Percentiles rank a stretch among this genome's conserved stretches.
Conservation (phyloP, 2,329 filamentous ascomycete species). For the Fusarium albidum region DNA sequence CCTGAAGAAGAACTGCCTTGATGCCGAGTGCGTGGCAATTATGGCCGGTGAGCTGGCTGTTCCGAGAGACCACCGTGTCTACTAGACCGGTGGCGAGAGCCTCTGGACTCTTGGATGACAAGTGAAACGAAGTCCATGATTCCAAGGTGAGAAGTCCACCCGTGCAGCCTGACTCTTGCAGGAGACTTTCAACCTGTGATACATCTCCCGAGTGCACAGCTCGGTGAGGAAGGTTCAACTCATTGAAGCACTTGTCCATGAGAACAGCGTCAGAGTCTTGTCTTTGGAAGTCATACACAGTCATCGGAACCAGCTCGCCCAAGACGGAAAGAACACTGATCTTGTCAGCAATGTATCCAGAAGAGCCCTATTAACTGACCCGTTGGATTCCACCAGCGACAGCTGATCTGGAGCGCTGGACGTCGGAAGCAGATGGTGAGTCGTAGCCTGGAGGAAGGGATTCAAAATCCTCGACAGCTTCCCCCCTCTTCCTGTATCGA, state of each 20-base stretch:
- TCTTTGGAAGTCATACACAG: slow-evolving; percentile 11
- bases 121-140: neutral
- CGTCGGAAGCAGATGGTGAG: slow-evolving; percentile 15
- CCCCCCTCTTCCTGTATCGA: slow-evolving; percentile 15
- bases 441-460: slow-evolving; percentile 20
- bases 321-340: slow-evolving; percentile 16
- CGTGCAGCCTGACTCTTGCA: neutral
- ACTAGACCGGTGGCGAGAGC: neutral
- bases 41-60: slow-evolving; percentile 6
- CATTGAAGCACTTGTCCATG: slow-evolving; percentile 27
- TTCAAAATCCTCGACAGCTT: slow-evolving; percentile 24
- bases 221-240: slow-evolving; percentile 19
- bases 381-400: slow-evolving; percentile 21
- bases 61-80: slow-evolving; percentile 11
- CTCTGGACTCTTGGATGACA: neutral
- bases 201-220: neutral
- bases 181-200: neutral
- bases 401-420: slow-evolving; percentile 22
- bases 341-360: neutral
- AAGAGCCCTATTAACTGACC: neutral
- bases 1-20: slow-evolving; percentile 5
- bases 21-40: slow-evolving; percentile 12
- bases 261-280: slow-evolving; percentile 9
- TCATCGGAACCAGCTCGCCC: slow-evolving; percentile 9
- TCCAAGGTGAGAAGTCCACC: slow-evolving; percentile 6